Base-by-base conservation (phyloP, 2,329 filamentous ascomycete genomes). In the Monosporascus cannonballus region DNA sequence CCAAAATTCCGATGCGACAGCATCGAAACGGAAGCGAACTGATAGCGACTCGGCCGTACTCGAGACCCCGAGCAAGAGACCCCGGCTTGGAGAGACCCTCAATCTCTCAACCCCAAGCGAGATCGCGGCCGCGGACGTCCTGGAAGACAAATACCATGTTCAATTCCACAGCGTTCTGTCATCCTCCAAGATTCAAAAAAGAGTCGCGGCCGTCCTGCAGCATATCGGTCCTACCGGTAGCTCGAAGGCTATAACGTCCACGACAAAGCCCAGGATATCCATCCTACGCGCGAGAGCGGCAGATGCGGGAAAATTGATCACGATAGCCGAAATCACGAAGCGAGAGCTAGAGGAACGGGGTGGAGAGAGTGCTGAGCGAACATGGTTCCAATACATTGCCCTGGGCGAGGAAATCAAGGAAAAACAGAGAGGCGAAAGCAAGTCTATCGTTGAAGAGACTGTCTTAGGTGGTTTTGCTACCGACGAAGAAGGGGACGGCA, bases 321-420 rank as follows among this genome's bases (percentile, higher is more conserved):
- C 80, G 4, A 78, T 90, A 46, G 76, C 77, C 45, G 87, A 90
- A 67, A 83, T 87, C 38, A 77, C 76, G 52, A 86, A 86, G 66
- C 71, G 78, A 39, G 71, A 82, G 47, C 68, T 87, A 50, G 70
- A 62, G 41, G 20, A 22, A 9, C n/a, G 41, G 17, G 20, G 41
- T 73, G 3, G 72, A 70, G 54, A 59, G 69, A 47, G 6, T 8
- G 15, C n/a, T 5, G 36, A 50, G 45, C 18, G 37, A 36, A 0
- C 38, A 9, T 80, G 74, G 72, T 76, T 46, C 20, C 79, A 79
- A 64, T 81, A 79, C 65, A 82, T 81, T 54, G 68, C 77, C 50
- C 64, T 81, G 17, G 79, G 76, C 58, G 73, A 77, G 54, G 65
- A 74, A 17, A 54, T 63, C 24, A 66, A 61, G 52, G 51, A 55